phyloP scores from a whole-genome alignment of 345 rosid genomes.

The Orychophragmus violaceus region DNA sequence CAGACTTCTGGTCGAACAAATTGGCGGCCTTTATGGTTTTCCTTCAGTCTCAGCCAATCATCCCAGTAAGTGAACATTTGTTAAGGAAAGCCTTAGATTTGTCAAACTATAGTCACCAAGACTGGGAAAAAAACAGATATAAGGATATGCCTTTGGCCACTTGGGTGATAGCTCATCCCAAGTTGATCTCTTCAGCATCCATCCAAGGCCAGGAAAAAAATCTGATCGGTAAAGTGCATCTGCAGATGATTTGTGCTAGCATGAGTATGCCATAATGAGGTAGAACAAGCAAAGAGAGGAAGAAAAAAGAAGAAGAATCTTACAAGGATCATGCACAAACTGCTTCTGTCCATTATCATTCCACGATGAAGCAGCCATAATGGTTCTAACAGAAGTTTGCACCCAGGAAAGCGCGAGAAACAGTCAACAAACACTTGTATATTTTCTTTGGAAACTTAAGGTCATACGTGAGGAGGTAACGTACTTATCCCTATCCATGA shows the following conservation, averaged over 20 bases:
- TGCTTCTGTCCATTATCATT: slow-evolving; percentile 99
- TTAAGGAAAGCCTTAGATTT: slow-evolving; percentile 47
- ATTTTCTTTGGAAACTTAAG: neutral
- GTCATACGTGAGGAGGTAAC: slow-evolving; percentile 23
- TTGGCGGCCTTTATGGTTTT: slow-evolving; percentile 87
- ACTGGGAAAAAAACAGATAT: slow-evolving; percentile 6
- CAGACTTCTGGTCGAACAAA: slow-evolving; percentile 95
- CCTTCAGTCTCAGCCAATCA: slow-evolving; percentile 95
- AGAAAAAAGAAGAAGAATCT: slow-evolving; percentile 29
- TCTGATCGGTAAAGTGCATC: slow-evolving; percentile 91
- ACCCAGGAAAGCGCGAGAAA: slow-evolving; percentile 14
- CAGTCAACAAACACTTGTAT: neutral
- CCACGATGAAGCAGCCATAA: slow-evolving; percentile 99
- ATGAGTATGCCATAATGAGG: slow-evolving; percentile 23
- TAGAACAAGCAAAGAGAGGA: slow-evolving; percentile 9
- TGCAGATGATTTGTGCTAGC: slow-evolving; percentile 35
- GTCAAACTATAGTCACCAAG: slow-evolving; percentile 10
- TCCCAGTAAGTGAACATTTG: slow-evolving; percentile 89
- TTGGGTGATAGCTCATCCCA: slow-evolving; percentile 99
- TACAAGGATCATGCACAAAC: slow-evolving; percentile 91
- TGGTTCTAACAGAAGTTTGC: slow-evolving; percentile 53
- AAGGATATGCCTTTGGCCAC: slow-evolving; percentile 99
- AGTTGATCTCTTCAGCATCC: slow-evolving; percentile 79
- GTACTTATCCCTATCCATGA: slow-evolving; percentile 91
- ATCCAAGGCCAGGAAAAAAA: slow-evolving; percentile 99